Percentiles rank a stretch among this genome's conserved stretches.
Evolutionary conservation across 257 asterid species (phyloP).

Genomic region (Nicotiana noctiflora): DNA sequence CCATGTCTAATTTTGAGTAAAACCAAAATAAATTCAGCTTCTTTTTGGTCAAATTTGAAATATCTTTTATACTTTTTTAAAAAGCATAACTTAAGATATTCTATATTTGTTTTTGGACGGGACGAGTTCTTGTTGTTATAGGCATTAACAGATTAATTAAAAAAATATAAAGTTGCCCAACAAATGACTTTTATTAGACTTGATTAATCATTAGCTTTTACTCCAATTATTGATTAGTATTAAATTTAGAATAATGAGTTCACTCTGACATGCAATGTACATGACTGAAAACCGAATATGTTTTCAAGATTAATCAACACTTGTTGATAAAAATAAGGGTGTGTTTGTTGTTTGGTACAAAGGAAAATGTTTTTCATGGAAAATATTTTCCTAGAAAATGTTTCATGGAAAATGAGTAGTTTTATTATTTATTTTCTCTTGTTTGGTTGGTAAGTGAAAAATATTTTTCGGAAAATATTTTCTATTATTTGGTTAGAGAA

Average conservation of each 20-base stretch:
- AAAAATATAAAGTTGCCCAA: not conserved
- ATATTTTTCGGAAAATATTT: no score
- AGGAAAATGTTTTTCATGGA: no score
- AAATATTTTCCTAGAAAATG: no score
- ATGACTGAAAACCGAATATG: not conserved
- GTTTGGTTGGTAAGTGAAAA: no score
- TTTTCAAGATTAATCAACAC: not conserved
- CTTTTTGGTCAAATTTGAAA: not conserved
- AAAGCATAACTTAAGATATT: no score
- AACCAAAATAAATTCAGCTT: not conserved
- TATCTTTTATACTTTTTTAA: no score
- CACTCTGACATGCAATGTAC: not conserved
- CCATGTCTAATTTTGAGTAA: not conserved
- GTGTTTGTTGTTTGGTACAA: no score
- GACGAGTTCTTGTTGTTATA: no score
- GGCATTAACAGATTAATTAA: not conserved
- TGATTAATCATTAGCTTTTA: not conserved
- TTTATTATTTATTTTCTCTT: no score
- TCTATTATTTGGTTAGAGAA: no score
- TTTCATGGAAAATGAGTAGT: no score
- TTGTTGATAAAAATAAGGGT: not conserved
- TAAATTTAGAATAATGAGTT: not conserved
- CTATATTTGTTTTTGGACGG: no score
- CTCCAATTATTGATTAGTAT: not conserved
- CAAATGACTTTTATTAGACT: not conserved